These are phyloP conservation scores for Cerrena zonata DNA, from an alignment of 1,284 basidiomycete species.

Conservation along the genomic window DNA sequence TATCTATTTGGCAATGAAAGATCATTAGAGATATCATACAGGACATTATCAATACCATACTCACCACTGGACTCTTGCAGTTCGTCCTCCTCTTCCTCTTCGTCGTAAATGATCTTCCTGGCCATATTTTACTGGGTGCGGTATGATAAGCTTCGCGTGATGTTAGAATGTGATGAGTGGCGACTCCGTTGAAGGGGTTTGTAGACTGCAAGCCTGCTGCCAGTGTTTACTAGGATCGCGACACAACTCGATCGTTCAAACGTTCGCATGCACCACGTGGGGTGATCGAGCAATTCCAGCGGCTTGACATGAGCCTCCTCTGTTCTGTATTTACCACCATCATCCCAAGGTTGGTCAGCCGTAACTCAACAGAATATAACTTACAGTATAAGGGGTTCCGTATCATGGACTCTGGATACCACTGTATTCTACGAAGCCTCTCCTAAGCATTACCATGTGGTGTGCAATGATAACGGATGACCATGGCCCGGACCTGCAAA, in stretches of 20 bases:
- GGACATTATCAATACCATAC: slow-evolving; percentile 1
- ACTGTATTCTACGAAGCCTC: no score
- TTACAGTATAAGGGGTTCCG: no score
- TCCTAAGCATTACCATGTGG: background rate
- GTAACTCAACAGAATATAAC: no score
- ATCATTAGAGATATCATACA: background rate
- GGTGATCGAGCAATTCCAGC: background rate
- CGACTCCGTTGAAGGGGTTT: no score
- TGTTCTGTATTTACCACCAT: background rate
- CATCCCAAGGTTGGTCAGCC: no score
- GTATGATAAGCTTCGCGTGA: no score
- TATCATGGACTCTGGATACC: no score
- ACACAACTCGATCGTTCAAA: background rate
- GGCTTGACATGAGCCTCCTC: background rate
- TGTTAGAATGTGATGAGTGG: no score
- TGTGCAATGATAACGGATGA: background rate
- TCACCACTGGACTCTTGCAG: slow-evolving; percentile 20
- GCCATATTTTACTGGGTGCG: background rate
- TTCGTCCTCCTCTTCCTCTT: slow-evolving; percentile 18
- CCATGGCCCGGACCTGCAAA: background rate
- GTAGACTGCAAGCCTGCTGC: background rate
- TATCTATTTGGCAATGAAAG: slow-evolving; percentile 6
- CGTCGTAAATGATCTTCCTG: slow-evolving; percentile 7
- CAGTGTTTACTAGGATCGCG: no score
- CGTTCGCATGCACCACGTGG: no score